Evolutionary conservation across 352 stramenopile species (phyloP), one percentile per base, ranked within the genome.

Genomic region (Pythium rishiriense): DNA sequence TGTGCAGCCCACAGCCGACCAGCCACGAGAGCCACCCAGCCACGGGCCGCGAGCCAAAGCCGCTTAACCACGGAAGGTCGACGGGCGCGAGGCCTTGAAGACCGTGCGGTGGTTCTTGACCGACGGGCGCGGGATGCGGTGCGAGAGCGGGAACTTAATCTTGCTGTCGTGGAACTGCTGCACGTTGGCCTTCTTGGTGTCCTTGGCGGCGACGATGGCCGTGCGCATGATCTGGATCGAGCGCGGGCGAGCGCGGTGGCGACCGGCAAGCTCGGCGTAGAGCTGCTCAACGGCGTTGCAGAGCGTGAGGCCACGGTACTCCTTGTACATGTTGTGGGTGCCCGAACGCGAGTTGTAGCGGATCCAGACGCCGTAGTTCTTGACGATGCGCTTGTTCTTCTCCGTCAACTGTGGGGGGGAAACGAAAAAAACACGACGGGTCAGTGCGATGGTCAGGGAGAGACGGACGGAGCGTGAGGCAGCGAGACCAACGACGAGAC

Each of bases 291-390:
- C 94, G 58, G 98, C 97, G 68, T 94, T 96, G 68, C 96, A 98
- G 51, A 99, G 86, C 52, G 90, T 98, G 64, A 98, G 76, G 73
- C 99, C 96, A 85, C 98, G 91, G 96, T 99, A 99, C 88, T 99
- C 98, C 83, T 99, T 98, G 96, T 99, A 99, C 98, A 99, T 99
- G 90, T 99, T 99, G 93, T 99, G 98, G 46, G 98, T 99, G 75
- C 98, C 98, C 60, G 93, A 99, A 73, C 97, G 94, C 62, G 97
- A 99, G 85, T 99, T 98, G 88, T 99, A 99, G 69, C 97, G 94
- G 70, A 99, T 96, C 96, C 97, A 99, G 79, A 99, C 98, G 73
- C 95, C 97, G 85, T 99, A 99, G 90, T 99, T 99, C 82, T 99
- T 99, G 67, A 99, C 86, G 42, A 98, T 91, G 75, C 89, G 93